Percentiles rank a stretch among this genome's conserved stretches.
Conservation (phyloP, 768 basidiomycete genomes). For the Tulasnella sp. region DNA sequence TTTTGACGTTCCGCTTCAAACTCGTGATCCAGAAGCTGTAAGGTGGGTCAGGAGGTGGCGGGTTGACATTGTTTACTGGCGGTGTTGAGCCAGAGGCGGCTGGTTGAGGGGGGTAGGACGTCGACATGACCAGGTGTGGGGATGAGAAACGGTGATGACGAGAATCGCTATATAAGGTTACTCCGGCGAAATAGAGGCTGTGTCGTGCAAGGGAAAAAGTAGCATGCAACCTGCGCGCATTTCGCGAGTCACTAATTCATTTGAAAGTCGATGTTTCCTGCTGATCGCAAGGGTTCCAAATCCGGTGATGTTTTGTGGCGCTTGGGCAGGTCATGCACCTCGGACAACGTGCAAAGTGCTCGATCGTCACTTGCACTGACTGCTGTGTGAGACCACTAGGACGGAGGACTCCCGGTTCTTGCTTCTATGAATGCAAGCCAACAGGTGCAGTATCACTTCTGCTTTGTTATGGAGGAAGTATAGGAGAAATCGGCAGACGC, state of each 20-base stretch:
- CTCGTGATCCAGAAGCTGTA: not conserved
- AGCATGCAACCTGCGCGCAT: not conserved
- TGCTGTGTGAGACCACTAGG: no score
- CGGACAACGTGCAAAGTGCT: no score
- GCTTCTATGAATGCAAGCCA: no score
- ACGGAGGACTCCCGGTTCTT: no score
- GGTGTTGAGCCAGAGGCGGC: not conserved
- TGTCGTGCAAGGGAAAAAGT: not conserved
- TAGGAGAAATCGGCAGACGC: not conserved
- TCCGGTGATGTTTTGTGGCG: no score
- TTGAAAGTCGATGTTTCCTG: not conserved
- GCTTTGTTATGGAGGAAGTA: no score
- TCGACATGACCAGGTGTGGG: not conserved
- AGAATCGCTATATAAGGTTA: not conserved
- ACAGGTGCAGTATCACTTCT: not conserved
- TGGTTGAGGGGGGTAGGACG: not conserved
- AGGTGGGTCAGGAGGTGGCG: not conserved
- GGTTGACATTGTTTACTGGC: not conserved
- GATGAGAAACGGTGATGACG: not conserved
- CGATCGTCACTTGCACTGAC: no score
- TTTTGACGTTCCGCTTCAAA: not conserved
- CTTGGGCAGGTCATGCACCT: no score
- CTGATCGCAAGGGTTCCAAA: no score
- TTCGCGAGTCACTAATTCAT: not conserved
- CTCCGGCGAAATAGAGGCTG: no score